Conservation (phyloP, 495 filamentous ascomycete genomes). For the Penicillium paxilli region DNA sequence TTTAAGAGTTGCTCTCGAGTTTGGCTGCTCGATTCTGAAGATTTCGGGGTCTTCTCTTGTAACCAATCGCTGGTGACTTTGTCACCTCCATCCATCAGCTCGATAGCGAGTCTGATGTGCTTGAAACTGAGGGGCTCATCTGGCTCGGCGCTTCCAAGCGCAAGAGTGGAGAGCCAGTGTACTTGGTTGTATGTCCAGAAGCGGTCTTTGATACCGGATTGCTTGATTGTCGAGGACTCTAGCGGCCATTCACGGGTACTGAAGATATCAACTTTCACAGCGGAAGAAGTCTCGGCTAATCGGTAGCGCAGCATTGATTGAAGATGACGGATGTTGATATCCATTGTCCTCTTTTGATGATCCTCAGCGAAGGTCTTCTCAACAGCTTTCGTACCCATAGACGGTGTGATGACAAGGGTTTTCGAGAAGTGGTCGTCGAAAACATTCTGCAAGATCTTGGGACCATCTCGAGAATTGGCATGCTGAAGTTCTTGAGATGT, state of each 20-base stretch:
- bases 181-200: slow-evolving; percentile 62
- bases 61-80: slow-evolving; percentile 38
- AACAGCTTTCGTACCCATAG: slow-evolving; percentile 31
- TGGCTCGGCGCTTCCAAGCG: slow-evolving; percentile 55
- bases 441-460: slow-evolving; percentile 46
- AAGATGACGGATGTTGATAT: slow-evolving; percentile 70
- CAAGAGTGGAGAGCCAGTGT: slow-evolving; percentile 60
- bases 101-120: slow-evolving; percentile 39
- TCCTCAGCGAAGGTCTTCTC: slow-evolving; percentile 43
- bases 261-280: slow-evolving; percentile 37
- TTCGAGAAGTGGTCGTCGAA: slow-evolving; percentile 50
- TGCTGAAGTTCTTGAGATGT: slow-evolving; percentile 35
- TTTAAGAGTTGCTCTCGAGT: slow-evolving; percentile 36
- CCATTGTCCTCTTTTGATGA: slow-evolving; percentile 50
- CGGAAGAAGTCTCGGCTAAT: slow-evolving; percentile 34
- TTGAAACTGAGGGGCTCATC: slow-evolving; percentile 39
- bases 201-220: slow-evolving; percentile 48
- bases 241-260: slow-evolving; percentile 36
- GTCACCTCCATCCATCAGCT: slow-evolving; percentile 40
- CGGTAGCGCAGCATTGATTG: slow-evolving; percentile 60
- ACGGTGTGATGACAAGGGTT: slow-evolving; percentile 52
- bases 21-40: slow-evolving; percentile 25
- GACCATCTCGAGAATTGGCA: slow-evolving; percentile 37
- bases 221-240: slow-evolving; percentile 32
- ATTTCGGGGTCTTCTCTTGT: slow-evolving; percentile 33